Evolutionary conservation across 768 basidiomycete genomes (phyloP), one percentile per base, ranked within the genome.

Genomic region (Galerina marginata): DNA sequence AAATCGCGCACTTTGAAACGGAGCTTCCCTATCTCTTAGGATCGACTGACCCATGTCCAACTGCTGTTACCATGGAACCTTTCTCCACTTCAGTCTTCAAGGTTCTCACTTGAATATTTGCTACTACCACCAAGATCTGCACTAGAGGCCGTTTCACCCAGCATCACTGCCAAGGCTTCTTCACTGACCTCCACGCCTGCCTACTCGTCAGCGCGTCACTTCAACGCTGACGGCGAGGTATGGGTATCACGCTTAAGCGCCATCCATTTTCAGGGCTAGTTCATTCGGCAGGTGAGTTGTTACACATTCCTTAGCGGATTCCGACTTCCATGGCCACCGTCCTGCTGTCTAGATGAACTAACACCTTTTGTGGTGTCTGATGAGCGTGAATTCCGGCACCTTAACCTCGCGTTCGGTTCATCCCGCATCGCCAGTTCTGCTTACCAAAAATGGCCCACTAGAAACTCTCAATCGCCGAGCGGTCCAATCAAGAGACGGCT

Each of bases 211-310:
- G 81, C 77, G 83, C 84, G 72, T 89, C 85, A 84, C 81, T 84
- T 79, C 74, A 85, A 86, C 85, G 78, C 84, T 82, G 82, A 87
- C 83, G 88, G n/a, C 79, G 86, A 87, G 85, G 88, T 90, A 85
- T 90, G 86, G 89, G 89, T 88, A 86, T 83, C 83, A 88, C 85
- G 83, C 87, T 89, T 88, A 83, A 90, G 88, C 87, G 87, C 89
- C 88, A 90, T 90, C 89, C 87, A 89, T 90, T 90, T 90, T 90
- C 86, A 89, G 87, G 88, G 88, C 88, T 88, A 89, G 88, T 89
- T 89, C 84, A 87, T 91, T 90, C 87, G 86, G 88, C 88, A 89
- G 88, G 87, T 90, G 87, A 90, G 88, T 87, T 90, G 88, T 90
- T 60, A 60, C 59, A 60, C 59, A 60, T 53, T 60, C 59, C 59